A percentile compares a stretch with the other conserved stretches of the same genome.
Evolutionary conservation across 257 asterid species (phyloP).

Genomic region (Linaria vulgaris): DNA sequence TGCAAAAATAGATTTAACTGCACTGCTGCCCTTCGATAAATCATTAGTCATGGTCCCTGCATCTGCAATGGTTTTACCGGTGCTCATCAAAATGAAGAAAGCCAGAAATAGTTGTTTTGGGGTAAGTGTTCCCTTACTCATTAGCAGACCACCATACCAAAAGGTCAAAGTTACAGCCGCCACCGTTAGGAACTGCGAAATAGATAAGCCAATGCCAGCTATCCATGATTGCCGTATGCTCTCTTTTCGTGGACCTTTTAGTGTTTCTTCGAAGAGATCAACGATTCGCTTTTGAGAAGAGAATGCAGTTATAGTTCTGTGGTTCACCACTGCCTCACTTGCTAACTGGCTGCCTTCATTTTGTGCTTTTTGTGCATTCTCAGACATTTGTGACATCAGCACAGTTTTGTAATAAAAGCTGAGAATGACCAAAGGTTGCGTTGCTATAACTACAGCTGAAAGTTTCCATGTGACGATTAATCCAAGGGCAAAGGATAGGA

Average conservation of each 20-base stretch:
- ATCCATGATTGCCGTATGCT: slow-evolving; percentile 55
- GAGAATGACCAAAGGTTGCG: slow-evolving; percentile 43
- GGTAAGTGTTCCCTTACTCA: slow-evolving; percentile 29
- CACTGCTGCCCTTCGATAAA: slow-evolving; percentile 42
- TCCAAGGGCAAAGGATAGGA: slow-evolving; percentile 39
- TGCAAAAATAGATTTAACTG: slow-evolving; percentile 37
- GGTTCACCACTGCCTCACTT: slow-evolving; percentile 49
- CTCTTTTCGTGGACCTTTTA: slow-evolving; percentile 36
- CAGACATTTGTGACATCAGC: slow-evolving; percentile 43
- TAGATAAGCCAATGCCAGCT: slow-evolving; percentile 41
- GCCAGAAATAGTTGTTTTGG: slow-evolving; percentile 38
- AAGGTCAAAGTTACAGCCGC: slow-evolving; percentile 39
- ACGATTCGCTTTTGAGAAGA: slow-evolving; percentile 40
- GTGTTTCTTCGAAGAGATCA: slow-evolving; percentile 36
- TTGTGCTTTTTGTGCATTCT: slow-evolving; percentile 41
- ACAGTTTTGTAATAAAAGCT: slow-evolving; percentile 37
- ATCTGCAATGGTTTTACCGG: slow-evolving; percentile 45
- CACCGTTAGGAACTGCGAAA: slow-evolving; percentile 39
- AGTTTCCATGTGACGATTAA: slow-evolving; percentile 44
- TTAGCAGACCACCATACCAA: slow-evolving; percentile 52
- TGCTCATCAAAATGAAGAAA: slow-evolving; percentile 44
- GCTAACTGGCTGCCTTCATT: slow-evolving; percentile 55
- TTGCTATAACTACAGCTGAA: slow-evolving; percentile 36
- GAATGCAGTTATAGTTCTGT: slow-evolving; percentile 48
- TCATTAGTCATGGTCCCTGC: slow-evolving; percentile 53